These are phyloP conservation scores for Candida glaebosa DNA, from an alignment of 805 yeast genomes.

Conservation along the genomic window DNA sequence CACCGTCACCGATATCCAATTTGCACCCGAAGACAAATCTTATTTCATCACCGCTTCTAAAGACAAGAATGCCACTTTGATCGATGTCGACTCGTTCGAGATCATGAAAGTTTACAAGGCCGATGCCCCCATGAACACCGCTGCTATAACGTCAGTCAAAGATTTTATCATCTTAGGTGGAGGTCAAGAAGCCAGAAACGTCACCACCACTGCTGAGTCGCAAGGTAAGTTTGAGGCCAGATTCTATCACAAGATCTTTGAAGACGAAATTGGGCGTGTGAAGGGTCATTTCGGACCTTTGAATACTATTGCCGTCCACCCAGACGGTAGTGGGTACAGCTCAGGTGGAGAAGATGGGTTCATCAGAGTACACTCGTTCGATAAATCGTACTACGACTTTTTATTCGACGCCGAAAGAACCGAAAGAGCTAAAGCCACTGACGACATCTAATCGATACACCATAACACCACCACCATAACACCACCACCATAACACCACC, in stretches of 20 bases:
- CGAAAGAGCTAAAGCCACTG: constrained; percentile 47
- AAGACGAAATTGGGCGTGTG: constrained; percentile 94
- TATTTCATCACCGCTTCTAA: constrained; percentile 91
- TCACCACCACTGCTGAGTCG: constrained; percentile 89
- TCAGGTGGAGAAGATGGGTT: constrained; percentile 99
- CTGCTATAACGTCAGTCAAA: constrained; percentile 89
- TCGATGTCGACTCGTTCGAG: constrained; percentile 74
- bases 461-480: too few species aligned
- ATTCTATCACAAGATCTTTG: constrained; percentile 90
- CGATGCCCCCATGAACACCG: constrained; percentile 93
- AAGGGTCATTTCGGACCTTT: constrained; percentile 99
- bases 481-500: too few species aligned
- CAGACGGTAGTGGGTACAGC: constrained; percentile 89
- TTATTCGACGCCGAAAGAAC: constrained; percentile 88
- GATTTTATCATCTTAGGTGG: constrained; percentile 94
- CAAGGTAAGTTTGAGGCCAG: constrained; percentile 98
- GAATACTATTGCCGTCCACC: constrained; percentile 90
- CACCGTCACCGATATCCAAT: constrained; percentile 81
- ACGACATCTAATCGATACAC: constrained; percentile 17
- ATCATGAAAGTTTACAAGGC: constrained; percentile 72
- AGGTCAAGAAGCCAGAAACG: constrained; percentile 99
- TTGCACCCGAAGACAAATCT: constrained; percentile 72
- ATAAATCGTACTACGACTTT: constrained; percentile 89
- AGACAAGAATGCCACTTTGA: constrained; percentile 78
- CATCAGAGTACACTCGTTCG: constrained; percentile 90